Conservation (phyloP, 83 land plant genomes). For the Isoetes engelmannii region DNA sequence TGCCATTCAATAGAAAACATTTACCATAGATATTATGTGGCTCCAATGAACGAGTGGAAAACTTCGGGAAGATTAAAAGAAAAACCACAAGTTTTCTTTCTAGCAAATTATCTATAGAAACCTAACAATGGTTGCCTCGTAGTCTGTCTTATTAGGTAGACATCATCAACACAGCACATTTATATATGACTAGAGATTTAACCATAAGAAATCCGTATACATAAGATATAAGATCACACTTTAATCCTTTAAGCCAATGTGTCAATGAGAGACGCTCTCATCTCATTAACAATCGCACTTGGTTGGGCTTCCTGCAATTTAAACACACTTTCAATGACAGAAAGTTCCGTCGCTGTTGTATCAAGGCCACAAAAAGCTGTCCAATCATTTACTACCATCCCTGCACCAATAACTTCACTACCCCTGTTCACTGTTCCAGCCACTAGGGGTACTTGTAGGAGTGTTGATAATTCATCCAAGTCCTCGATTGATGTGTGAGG, state of each 20-base stretch:
- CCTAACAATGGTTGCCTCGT: no score
- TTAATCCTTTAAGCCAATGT: slow-evolving; percentile 47
- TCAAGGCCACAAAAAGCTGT: slow-evolving; percentile 91
- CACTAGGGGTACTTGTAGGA: slow-evolving; percentile 88
- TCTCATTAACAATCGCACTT: slow-evolving; percentile 75
- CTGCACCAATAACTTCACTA: slow-evolving; percentile 86
- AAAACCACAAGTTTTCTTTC: no score
- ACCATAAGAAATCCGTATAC: no score
- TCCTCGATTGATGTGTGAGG: slow-evolving; percentile 95
- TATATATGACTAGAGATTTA: no score
- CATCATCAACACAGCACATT: no score
- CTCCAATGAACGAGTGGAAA: no score
- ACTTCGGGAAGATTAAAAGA: no score
- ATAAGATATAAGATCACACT: no score
- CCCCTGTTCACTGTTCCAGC: slow-evolving; percentile 96
- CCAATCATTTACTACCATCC: slow-evolving; percentile 92
- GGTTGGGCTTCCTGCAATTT: slow-evolving; percentile 89
- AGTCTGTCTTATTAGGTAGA: no score
- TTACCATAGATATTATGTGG: no score
- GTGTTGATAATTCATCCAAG: slow-evolving; percentile 86
- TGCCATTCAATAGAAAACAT: no score
- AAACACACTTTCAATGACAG: slow-evolving; percentile 89
- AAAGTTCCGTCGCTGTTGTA: slow-evolving; percentile 95
- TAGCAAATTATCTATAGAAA: no score
- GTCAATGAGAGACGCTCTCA: slow-evolving; percentile 90